Evolutionary conservation across 306 rosid genomes (phyloP), one percentile per base, ranked within the genome.

Genomic region (Cicer arietinum): DNA sequence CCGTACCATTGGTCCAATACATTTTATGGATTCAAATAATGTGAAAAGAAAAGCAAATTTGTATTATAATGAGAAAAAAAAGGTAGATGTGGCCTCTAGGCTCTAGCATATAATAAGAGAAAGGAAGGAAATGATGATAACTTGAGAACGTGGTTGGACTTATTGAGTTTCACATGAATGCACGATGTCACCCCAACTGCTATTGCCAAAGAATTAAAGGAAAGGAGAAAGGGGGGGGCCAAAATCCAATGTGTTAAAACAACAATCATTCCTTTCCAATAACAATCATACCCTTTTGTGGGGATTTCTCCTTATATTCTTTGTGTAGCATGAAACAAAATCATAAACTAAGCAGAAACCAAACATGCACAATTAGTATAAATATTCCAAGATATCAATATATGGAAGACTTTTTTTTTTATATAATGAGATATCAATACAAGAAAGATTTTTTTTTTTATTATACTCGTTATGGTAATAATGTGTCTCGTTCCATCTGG

Each of bases 81-180:
- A 77, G 76, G 68, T 74, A 83, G 83, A 80, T 83, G 83, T 67
- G 76, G 79, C 77, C 88, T 82, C 86, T 83, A 66, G 66, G 59
- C 59, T 11, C 16, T 3, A 67, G 69, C 80, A 83, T 74, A 81
- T 72, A 75, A 81, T 83, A 81, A 59, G 80, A 84, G 81, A 80
- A 83, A 72, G 86, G 17, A 69, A 50, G 82, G 58, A 79, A 85
- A 67, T 73, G 86, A 79, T 80, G 83, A 79, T 79, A 89, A 87
- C 83, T 69, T 47, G 87, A 81, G 84, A 77, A 75, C 79, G 85
- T 82, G 91, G 81, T 79, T 87, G 87, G 90, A 87, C 57, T 82
- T 48, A 79, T 77, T 85, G 75, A 86, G 76, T 84, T 81, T 81
- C 97, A 91, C 93, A 91, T 91, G 97, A 86, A 85, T 1, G 93